Percentiles rank a stretch among this genome's conserved stretches.
Conservation (phyloP, 2,329 filamentous ascomycete species). For the Lanzia echinophila region DNA sequence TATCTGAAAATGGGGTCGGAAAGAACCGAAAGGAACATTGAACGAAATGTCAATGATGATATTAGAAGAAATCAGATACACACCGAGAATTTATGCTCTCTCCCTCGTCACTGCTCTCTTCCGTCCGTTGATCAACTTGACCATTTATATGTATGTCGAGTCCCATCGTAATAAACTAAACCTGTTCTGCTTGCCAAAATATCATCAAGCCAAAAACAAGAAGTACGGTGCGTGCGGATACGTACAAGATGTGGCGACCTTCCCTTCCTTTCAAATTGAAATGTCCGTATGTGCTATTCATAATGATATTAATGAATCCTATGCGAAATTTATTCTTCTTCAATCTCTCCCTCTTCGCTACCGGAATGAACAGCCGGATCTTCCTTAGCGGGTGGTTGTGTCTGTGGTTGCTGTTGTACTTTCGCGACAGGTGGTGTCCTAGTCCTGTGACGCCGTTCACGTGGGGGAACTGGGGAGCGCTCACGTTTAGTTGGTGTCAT, state of each 20-base stretch:
- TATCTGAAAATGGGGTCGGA: conserved; percentile 2
- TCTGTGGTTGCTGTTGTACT: neutral
- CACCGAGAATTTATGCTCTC: conserved; percentile 10
- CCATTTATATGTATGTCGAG: neutral
- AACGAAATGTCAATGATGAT: conserved; percentile 11
- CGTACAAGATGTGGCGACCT: conserved; percentile 28
- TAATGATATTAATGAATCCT: neutral
- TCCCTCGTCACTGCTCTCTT: neutral
- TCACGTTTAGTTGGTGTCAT: conserved; percentile 45
- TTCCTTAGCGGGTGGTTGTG: conserved; percentile 32
- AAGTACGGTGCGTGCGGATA: conserved; percentile 27
- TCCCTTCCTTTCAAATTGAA: neutral
- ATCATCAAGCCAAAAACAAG: conserved; percentile 28
- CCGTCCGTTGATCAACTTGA: neutral
- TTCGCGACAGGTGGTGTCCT: conserved; percentile 44
- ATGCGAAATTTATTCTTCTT: conserved; percentile 56
- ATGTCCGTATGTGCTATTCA: neutral
- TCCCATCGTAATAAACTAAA: too few relatives aligned
- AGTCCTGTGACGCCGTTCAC: conserved; percentile 49
- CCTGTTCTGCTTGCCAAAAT: conserved; percentile 22
- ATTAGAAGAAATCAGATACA: conserved; percentile 14
- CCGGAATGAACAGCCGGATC: conserved; percentile 54
- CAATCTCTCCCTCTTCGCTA: conserved; percentile 97
- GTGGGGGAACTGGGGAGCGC: conserved; percentile 47
- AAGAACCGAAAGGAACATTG: conserved; percentile 8